Conservation (phyloP, 1,284 basidiomycete species). For the Marasmius oreades region DNA sequence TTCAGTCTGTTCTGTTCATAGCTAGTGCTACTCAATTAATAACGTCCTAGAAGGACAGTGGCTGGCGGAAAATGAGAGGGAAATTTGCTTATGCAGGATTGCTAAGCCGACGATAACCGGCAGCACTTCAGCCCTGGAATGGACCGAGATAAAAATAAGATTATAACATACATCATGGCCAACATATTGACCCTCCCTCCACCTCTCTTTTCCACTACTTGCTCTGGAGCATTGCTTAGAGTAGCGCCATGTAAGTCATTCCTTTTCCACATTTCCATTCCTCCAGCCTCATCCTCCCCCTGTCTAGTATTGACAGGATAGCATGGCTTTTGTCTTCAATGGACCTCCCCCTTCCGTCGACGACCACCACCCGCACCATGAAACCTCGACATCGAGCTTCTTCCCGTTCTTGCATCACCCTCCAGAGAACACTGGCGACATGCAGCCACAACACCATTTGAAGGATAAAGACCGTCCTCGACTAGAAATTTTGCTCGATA, state of each 20-base stretch:
- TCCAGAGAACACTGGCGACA: slow-evolving; percentile 29
- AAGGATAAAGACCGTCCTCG: slow-evolving; percentile 45
- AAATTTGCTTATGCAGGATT: too few relatives aligned
- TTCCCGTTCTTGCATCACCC: slow-evolving; percentile 8
- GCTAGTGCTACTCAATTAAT: too few relatives aligned
- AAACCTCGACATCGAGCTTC: slow-evolving; percentile 10
- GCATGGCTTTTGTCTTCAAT: slow-evolving; percentile 12
- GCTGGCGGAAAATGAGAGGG: too few relatives aligned
- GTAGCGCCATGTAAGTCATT: background rate
- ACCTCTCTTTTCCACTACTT: too few relatives aligned
- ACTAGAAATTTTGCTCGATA: slow-evolving; percentile 75
- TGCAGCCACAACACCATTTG: slow-evolving; percentile 23
- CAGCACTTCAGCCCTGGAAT: too few relatives aligned
- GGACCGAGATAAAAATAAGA: too few relatives aligned
- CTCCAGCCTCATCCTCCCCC: background rate
- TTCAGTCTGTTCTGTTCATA: too few relatives aligned
- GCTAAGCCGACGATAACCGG: too few relatives aligned
- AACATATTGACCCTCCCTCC: too few relatives aligned
- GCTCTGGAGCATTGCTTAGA: too few relatives aligned
- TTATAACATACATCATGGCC: too few relatives aligned
- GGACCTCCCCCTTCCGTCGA: slow-evolving; percentile 4
- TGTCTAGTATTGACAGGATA: background rate
- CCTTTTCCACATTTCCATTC: background rate
- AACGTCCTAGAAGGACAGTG: too few relatives aligned
- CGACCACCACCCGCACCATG: slow-evolving; percentile 4